phyloP scores from a whole-genome alignment of 495 filamentous ascomycete genomes.

The Penicillium atrosanguineum region DNA sequence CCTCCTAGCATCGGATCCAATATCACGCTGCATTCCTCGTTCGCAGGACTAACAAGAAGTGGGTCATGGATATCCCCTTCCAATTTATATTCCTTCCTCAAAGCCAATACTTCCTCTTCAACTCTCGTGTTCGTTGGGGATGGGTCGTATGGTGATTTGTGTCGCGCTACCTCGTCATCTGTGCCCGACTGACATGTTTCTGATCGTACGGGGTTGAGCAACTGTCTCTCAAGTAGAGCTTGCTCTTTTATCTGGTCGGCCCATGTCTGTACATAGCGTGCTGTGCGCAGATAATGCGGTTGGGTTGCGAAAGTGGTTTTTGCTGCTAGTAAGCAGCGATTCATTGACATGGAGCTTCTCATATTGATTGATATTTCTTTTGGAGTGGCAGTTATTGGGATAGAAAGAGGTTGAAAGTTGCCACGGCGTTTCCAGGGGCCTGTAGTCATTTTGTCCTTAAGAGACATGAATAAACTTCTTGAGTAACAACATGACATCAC shows the following conservation, averaged over 20 bases:
- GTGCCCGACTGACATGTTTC: conserved; percentile 31
- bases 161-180: conserved; percentile 30
- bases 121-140: conserved; percentile 13
- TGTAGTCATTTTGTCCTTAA: neutral
- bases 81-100: conserved; percentile 25
- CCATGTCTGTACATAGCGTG: neutral
- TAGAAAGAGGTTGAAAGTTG: neutral
- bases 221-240: conserved; percentile 16
- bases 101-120: conserved; percentile 22
- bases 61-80: conserved; percentile 26
- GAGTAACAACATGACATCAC: neutral
- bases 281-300: neutral
- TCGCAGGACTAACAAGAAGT: conserved; percentile 28
- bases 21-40: conserved; percentile 23
- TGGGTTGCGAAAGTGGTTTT: neutral
- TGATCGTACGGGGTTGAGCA: conserved; percentile 22
- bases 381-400: neutral
- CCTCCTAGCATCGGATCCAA: conserved; percentile 16
- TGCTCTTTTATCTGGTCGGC: neutral
- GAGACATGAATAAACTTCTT: neutral
- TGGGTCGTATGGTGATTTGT: conserved; percentile 32
- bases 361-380: neutral
- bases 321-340: neutral
- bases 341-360: neutral
- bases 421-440: neutral